Conservation (phyloP, 2,329 filamentous ascomycete species). For the Fusarium sp. region DNA sequence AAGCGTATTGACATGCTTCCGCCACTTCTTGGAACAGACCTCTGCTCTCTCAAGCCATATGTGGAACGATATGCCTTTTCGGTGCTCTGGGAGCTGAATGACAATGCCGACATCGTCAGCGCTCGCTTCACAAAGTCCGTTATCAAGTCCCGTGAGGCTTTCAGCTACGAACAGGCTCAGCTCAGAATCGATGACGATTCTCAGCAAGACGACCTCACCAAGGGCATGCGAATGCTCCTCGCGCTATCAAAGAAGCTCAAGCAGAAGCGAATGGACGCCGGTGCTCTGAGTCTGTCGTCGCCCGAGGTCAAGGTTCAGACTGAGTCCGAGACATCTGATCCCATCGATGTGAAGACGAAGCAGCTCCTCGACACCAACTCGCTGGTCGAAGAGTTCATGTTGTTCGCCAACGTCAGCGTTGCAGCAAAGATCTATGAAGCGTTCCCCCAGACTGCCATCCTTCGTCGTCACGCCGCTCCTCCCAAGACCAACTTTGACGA, state of each 20-base stretch:
- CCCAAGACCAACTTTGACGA: slow-evolving; percentile 98
- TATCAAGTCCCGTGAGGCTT: slow-evolving; percentile 95
- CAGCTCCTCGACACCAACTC: slow-evolving; percentile 95
- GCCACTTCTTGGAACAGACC: slow-evolving; percentile 92
- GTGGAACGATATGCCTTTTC: slow-evolving; percentile 95
- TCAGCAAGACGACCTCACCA: slow-evolving; percentile 88
- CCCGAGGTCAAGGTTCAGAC: slow-evolving; percentile 97
- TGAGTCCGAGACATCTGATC: slow-evolving; percentile 95
- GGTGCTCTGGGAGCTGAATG: slow-evolving; percentile 87
- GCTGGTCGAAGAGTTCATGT: slow-evolving; percentile 98
- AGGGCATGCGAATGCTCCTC: slow-evolving; percentile 88
- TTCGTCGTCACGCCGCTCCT: slow-evolving; percentile 91
- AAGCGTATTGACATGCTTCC: slow-evolving; percentile 99
- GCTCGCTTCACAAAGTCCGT: slow-evolving; percentile 97
- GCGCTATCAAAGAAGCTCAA: slow-evolving; percentile 92
- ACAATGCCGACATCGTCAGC: slow-evolving; percentile 85
- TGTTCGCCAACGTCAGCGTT: slow-evolving; percentile 96
- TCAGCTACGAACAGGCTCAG: slow-evolving; percentile 97
- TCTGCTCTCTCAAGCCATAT: slow-evolving; percentile 96
- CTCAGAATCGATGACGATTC: slow-evolving; percentile 90
- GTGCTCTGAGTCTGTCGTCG: slow-evolving; percentile 94
- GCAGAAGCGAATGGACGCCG: slow-evolving; percentile 95
- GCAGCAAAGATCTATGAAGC: slow-evolving; percentile 89
- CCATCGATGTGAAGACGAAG: slow-evolving; percentile 96
- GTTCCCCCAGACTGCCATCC: slow-evolving; percentile 94